phyloP scores from a whole-genome alignment of 495 filamentous ascomycete genomes.

The Talaromyces borbonicus region DNA sequence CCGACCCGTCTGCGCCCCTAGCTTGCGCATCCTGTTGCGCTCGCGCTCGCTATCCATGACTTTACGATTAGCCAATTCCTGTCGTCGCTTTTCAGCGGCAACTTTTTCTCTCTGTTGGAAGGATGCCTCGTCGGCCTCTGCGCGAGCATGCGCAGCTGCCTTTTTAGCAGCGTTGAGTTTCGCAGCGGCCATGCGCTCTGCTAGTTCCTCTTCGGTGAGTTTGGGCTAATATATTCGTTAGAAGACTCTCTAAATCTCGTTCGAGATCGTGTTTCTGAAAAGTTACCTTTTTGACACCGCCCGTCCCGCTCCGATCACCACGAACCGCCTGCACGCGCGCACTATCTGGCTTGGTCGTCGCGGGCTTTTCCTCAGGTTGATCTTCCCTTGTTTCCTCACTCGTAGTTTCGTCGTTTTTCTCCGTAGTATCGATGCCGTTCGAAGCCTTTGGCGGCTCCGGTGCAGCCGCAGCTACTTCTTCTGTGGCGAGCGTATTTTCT shows the following conservation, averaged over 20 bases:
- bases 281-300: slow-evolving; percentile 44
- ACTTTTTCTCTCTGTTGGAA: slow-evolving; percentile 57
- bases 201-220: slow-evolving; percentile 60
- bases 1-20: slow-evolving; percentile 52
- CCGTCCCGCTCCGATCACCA: slow-evolving; percentile 59
- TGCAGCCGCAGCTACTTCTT: slow-evolving; percentile 2
- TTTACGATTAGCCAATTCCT: slow-evolving; percentile 45
- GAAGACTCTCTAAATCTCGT: background rate
- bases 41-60: slow-evolving; percentile 63
- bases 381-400: slow-evolving; percentile 15
- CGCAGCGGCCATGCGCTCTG: slow-evolving; percentile 48
- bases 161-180: slow-evolving; percentile 47
- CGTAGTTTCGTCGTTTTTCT: slow-evolving; percentile 13
- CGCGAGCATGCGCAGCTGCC: slow-evolving; percentile 51
- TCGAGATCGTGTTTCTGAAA: background rate
- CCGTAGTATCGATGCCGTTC: background rate
- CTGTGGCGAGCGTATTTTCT: slow-evolving; percentile 6
- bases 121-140: slow-evolving; percentile 57
- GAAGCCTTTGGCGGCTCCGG: background rate
- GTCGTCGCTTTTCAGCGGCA: slow-evolving; percentile 41
- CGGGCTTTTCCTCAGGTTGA: slow-evolving; percentile 10
- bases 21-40: slow-evolving; percentile 59
- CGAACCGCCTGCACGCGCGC: slow-evolving; percentile 47
- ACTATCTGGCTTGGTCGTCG: slow-evolving; percentile 19
- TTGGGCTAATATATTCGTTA: slow-evolving; percentile 37